These are phyloP conservation scores for Roridomyces roridus DNA, from an alignment of 768 basidiomycete genomes.

Conservation along the genomic window DNA sequence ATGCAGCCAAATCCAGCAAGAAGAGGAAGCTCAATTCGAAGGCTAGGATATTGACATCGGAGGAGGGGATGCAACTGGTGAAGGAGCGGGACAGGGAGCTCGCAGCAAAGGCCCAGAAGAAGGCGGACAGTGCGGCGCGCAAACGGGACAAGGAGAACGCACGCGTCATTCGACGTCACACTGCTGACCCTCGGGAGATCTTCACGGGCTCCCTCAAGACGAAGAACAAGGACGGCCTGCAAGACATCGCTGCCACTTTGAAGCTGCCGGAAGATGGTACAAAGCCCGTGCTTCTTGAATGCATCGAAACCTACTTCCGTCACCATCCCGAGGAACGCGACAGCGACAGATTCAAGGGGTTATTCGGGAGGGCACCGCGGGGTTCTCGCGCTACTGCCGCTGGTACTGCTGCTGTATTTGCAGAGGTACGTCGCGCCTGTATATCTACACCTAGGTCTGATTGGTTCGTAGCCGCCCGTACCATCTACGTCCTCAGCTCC, in stretches of 20 bases:
- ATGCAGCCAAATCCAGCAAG: not conserved
- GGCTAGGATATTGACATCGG: conserved; percentile 4
- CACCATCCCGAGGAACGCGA: not conserved
- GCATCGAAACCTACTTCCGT: not conserved
- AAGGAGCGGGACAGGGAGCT: not conserved
- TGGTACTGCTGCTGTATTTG: no score
- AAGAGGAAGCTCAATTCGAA: conserved; percentile 1
- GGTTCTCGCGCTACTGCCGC: no score
- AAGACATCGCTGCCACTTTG: not conserved
- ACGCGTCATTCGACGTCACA: not conserved
- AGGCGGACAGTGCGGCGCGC: not conserved
- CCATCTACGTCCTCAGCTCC: no score
- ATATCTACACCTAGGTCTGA: no score
- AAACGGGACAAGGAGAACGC: conserved; percentile 1
- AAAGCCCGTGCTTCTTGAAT: not conserved
- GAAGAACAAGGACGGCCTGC: conserved; percentile 19
- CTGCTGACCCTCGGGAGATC: not conserved
- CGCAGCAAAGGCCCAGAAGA: conserved; percentile 1
- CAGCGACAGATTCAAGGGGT: not conserved
- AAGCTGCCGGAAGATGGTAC: not conserved
- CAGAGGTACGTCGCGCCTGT: no score
- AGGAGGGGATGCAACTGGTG: not conserved
- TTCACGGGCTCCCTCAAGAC: conserved; percentile 2
- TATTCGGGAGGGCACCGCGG: no score
- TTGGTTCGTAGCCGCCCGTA: no score